Evolutionary conservation across 2,329 filamentous ascomycete genomes (phyloP).

Genomic region (Zymoseptoria pseudotritici): DNA sequence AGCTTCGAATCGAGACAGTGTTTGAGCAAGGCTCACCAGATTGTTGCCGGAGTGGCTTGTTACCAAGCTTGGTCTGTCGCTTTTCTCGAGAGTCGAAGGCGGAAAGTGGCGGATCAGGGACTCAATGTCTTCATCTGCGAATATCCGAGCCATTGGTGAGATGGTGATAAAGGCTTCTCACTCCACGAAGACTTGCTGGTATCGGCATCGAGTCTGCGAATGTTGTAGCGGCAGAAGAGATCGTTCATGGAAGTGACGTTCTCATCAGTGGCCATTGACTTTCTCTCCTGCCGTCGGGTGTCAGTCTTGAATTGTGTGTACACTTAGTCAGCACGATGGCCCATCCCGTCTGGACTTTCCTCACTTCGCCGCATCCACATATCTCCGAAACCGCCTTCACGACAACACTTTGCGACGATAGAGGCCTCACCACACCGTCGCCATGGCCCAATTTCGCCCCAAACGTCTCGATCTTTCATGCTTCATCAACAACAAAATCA

Average conservation of each 20-base stretch:
- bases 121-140: slow-evolving; percentile 22
- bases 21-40: slow-evolving; percentile 10
- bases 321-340: background rate
- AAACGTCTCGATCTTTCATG: slow-evolving; percentile 86
- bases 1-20: slow-evolving; percentile 7
- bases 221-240: background rate
- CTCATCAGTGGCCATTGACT: no score
- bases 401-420: background rate
- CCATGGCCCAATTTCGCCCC: slow-evolving; percentile 62
- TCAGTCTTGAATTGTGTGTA: background rate
- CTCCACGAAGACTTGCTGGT: background rate
- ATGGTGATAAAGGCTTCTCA: background rate
- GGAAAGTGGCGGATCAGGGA: slow-evolving; percentile 20
- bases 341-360: background rate
- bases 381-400: background rate
- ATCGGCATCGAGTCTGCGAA: background rate
- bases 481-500: slow-evolving; percentile 75
- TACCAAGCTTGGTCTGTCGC: slow-evolving; percentile 16
- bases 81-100: slow-evolving; percentile 15
- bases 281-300: no score
- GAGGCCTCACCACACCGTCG: slow-evolving; percentile 5
- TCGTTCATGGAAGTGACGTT: no score
- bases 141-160: slow-evolving; percentile 18
- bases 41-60: slow-evolving; percentile 16
- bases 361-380: background rate